Conservation (phyloP, 2,329 filamentous ascomycete genomes). For the Trichothecium sympodiale region DNA sequence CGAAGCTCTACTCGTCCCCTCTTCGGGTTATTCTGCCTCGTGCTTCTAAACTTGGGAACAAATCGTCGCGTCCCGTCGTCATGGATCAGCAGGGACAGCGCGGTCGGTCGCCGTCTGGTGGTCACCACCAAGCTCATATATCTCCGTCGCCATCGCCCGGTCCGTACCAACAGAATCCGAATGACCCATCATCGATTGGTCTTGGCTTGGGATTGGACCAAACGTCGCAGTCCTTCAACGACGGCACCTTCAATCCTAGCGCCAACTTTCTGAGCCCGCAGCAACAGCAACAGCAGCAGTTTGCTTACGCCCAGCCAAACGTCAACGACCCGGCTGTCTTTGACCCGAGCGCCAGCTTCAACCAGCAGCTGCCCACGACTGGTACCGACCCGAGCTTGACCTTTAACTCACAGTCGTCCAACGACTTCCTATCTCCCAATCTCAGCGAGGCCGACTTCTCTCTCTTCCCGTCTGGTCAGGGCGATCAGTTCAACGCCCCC, state of each 20-base stretch:
- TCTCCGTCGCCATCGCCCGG: slow-evolving; percentile 53
- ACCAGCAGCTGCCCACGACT: slow-evolving; percentile 27
- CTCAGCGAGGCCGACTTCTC: slow-evolving; percentile 50
- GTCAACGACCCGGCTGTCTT: slow-evolving; percentile 26
- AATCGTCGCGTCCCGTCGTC: slow-evolving; percentile 8
- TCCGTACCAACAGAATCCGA: slow-evolving; percentile 31
- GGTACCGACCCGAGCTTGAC: slow-evolving; percentile 24
- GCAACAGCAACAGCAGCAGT: slow-evolving; percentile 20
- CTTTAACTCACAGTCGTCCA: slow-evolving; percentile 30
- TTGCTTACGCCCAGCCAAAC: slow-evolving; percentile 16
- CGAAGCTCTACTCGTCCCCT: neutral
- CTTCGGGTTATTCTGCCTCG: slow-evolving; percentile 3
- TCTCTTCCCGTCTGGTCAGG: slow-evolving; percentile 47
- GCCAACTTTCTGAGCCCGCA: slow-evolving; percentile 27
- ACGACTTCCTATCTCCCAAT: slow-evolving; percentile 36
- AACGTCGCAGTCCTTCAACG: slow-evolving; percentile 28
- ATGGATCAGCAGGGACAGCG: slow-evolving; percentile 31
- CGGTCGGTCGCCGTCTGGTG: slow-evolving; percentile 52
- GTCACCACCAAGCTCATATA: slow-evolving; percentile 45
- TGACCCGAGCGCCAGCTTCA: slow-evolving; percentile 31
- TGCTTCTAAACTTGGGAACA: slow-evolving; percentile 1
- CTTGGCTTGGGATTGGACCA: slow-evolving; percentile 50
- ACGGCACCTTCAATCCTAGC: slow-evolving; percentile 38
- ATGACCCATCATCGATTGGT: slow-evolving; percentile 36
- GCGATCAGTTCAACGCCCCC: slow-evolving; percentile 50